These are phyloP conservation scores for Hexamita inflata DNA, from an alignment of 208 protist species.

Conservation along the genomic window DNA sequence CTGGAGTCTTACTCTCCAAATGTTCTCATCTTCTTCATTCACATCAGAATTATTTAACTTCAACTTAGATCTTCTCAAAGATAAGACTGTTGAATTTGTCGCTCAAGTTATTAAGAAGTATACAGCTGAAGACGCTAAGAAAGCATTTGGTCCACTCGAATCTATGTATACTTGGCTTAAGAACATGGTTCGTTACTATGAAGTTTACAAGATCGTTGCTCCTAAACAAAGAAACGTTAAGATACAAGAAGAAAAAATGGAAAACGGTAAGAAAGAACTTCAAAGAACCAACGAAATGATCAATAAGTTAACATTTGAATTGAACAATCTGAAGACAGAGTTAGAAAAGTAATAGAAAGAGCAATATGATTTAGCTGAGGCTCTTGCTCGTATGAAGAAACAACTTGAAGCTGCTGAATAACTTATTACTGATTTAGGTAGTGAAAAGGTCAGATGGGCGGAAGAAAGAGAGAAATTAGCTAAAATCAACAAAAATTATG, in stretches of 20 bases:
- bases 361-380: slow-evolving; percentile 65
- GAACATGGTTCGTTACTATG: slow-evolving; percentile 87
- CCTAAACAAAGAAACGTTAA: slow-evolving; percentile 77
- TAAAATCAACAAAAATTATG: slow-evolving; percentile 60
- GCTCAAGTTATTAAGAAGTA: slow-evolving; percentile 57
- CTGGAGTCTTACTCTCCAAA: slow-evolving; percentile 15
- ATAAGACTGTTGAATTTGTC: slow-evolving; percentile 60
- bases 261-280: slow-evolving; percentile 61
- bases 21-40: slow-evolving; percentile 1
- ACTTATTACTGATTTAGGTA: slow-evolving; percentile 82
- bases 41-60: slow-evolving; percentile 4
- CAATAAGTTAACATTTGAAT: slow-evolving; percentile 39
- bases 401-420: slow-evolving; percentile 75
- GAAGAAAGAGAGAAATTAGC: slow-evolving; percentile 68
- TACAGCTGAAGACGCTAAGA: slow-evolving; percentile 59
- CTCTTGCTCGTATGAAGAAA: slow-evolving; percentile 75
- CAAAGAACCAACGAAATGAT: slow-evolving; percentile 64
- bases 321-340: slow-evolving; percentile 46
- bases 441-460: slow-evolving; percentile 81
- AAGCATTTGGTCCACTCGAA: slow-evolving; percentile 67
- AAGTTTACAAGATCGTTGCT: slow-evolving; percentile 79
- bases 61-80: not conserved
- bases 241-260: not conserved
- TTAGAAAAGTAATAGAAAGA: slow-evolving; percentile 69
- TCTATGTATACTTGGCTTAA: slow-evolving; percentile 84